Evolutionary conservation across 2,329 filamentous ascomycete species (phyloP), one percentile per base, ranked within the genome.

Genomic region (Fusarium sp.): DNA sequence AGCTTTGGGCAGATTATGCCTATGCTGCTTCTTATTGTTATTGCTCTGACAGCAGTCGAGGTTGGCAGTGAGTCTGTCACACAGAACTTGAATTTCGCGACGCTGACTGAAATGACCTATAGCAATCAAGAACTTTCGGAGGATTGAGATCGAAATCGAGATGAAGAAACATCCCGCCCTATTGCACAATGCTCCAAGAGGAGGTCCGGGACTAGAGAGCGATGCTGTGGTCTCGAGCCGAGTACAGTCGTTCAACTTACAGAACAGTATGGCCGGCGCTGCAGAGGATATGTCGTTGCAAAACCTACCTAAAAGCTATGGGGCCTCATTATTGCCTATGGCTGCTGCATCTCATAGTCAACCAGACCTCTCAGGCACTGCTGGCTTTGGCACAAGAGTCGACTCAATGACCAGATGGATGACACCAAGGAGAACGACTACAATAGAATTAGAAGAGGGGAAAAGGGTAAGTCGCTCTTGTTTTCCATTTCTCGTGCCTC

Each of bases 1-100:
- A 53, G 33, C 22, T 67, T 62, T 39, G 53, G 39, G n/a, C 65
- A 72, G 36, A 72, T 72, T 27, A 54, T 72, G 69, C 69, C 69
- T 20, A 69, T 72, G 33, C 59, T 72, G 36, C 39, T 72, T 14
- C 45, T 72, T 2, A 18, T 70, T 14, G 64, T 70, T 14, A 61
- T 70, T 49, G 58, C 38, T 13, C 38, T 65, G 35, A 72, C 70
- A 31, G 60, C 60, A 31, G 15, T 70, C 20, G 69, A 70, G 44
- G 50, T 72, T 29, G 57, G 69, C 29, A 67, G 70, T 70, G 44
- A 63, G 65, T 65, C n/a, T 36, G 33, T 20, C 14, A 41, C 20
- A 17, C 42, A 15, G 6, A 46, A 41, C 22, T 27, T 22, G 12
- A 14, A 15, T n/a, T 45, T 31, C 5, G 22, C 13, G 15, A 22